Evolutionary conservation across 345 rosid genomes (phyloP), one percentile per base, ranked within the genome.

Genomic region (Brassica cretica): DNA sequence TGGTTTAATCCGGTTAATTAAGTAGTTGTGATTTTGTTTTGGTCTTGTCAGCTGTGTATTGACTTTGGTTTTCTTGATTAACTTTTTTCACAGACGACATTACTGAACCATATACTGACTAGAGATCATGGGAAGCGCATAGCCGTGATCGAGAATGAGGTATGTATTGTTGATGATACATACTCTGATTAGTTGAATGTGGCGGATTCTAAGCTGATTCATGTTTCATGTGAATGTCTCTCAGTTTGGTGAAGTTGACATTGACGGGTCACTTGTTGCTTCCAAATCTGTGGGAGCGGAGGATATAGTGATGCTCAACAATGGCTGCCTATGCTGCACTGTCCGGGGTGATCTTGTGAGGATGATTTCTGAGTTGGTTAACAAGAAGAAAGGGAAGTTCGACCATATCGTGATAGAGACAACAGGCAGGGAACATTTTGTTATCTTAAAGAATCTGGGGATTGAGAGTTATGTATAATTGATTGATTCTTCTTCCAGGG

Each of bases 121-220:
- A 94, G 93, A 55, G 91, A 95, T 72, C 98, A 95, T 76, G 98
- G 99, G 74, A 95, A 93, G 87, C 91, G 93, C 29, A 90, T 95
- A 63, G 97, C 99, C 10, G 98, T 94, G 14, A 94, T 94, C 65
- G 98, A 94, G 90, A 94, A 94, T 62, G 97, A 92, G 97, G 98
- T 90, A 65, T 15, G 61, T 44, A 96, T 89, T 15, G 66, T 33
- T 58, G 64, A 60, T 60, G 46, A 39, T 39, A 9, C 24, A 27
- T 27, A 27, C 18, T 29, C 3, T 2, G 30, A 2, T 53, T 63
- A 35, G 66, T 63, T 10, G 16, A 12, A 8, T 8, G 21, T 15
- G 21, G 15, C 8, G 63, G 66, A 56, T 53, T 66, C 33, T 33
- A 59, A 11, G 30, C 25, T 27, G 35, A 41, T 16, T 58, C 63